Base-by-base conservation (phyloP, 148 eudicot species). In the Heliosperma pusillum region DNA sequence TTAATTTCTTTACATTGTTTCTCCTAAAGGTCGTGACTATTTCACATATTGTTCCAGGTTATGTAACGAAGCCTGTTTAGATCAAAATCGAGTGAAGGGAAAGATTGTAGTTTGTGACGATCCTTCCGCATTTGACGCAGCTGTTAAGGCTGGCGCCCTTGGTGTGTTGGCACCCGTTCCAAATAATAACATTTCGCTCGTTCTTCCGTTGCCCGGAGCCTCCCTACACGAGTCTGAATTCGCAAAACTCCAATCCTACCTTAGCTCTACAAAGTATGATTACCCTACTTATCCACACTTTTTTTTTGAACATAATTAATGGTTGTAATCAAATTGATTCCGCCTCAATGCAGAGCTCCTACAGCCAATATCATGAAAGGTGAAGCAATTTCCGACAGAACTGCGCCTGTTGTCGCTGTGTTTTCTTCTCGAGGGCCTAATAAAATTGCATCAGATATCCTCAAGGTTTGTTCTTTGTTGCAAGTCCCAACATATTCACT, bases 361-460 rank as follows among this genome's bases (percentile, higher is more conserved):
- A 58, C n/a, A 27, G 87, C 65, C 19, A 82, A 55, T 5, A 82
- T 85, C 56, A 69, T 79, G 52, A 85, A 75, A 66, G 80, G 85
- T 27, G 85, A 80, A 74, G 17, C 69, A 2, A 40, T 33, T 7
- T 69, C 64, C 8, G 83, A 82, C 44, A 22, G 74, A 57, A 47
- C 25, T 22, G 88, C 88, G 4, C 85, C 85, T 62, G 57, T 59
- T 25, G 78, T 80, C 29, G 83, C 65, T 69, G 4, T 29, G 5
- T 82, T 85, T 63, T 85, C 88, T 19, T 80, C 88, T 30, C 67
- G 77, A 71, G 87, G 85, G 40, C 87, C 87, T 25, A 85, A 80
- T 25, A 0, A 0, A 16, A 59, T 80, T 50, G 81, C 85, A 21
- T 16, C 74, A 0, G 85, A 81, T 19, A 77, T 83, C 19, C 71